Conservation (phyloP, 371 early-diverging fungal genomes). For the Mortierella sp. region DNA sequence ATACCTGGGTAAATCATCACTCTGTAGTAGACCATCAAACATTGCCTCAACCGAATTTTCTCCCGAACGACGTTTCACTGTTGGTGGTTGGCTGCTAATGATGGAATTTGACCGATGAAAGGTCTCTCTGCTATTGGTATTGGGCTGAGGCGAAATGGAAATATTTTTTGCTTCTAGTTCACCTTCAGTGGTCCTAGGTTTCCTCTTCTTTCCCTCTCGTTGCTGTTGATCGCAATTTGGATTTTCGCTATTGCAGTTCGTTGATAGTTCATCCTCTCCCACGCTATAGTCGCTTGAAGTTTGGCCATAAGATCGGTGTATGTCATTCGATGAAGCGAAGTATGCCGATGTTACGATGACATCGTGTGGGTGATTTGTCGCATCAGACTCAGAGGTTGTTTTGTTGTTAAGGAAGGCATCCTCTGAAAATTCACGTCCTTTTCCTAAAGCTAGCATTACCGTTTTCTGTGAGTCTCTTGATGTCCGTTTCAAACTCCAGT, state of each 20-base stretch:
- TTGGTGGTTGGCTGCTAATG: not conserved
- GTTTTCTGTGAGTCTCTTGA: not conserved
- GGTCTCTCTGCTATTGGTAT: too few species aligned
- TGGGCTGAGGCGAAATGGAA: not conserved
- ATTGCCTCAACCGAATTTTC: conserved; percentile 1
- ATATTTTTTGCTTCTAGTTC: not conserved
- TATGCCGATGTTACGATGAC: conserved; percentile 17
- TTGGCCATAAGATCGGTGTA: not conserved
- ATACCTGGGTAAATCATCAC: not conserved
- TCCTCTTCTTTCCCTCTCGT: not conserved
- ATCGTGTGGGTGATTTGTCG: not conserved
- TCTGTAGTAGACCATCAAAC: not conserved
- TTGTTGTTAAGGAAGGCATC: conserved; percentile 17
- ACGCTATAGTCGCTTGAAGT: not conserved
- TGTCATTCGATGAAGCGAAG: not conserved
- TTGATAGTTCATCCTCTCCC: not conserved
- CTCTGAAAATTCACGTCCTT: conserved; percentile 24
- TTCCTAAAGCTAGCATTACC: not conserved
- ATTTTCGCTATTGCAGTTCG: not conserved
- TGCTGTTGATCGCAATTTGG: not conserved
- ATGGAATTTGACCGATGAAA: not conserved
- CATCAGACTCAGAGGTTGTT: not conserved
- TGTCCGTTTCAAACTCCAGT: not conserved
- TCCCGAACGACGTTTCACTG: not conserved
- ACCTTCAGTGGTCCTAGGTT: too few species aligned